Evolutionary conservation across 2,329 filamentous ascomycete genomes (phyloP).

Genomic region (Ophioceras dolichostomum): DNA sequence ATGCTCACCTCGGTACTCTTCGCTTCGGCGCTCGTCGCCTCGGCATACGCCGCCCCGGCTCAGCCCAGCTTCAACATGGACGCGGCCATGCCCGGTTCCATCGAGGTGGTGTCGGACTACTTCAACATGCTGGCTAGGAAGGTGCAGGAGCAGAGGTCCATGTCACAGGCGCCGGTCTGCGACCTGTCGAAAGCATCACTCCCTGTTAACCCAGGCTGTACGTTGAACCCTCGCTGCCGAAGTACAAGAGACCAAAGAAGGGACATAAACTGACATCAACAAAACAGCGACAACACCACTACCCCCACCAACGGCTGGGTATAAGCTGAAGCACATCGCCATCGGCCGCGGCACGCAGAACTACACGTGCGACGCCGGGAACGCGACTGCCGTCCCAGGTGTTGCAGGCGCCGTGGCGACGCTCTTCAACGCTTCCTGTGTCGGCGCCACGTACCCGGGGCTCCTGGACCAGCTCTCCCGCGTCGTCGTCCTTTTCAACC

Average conservation of each 20-base stretch:
- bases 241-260: not conserved
- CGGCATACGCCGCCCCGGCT: constrained; percentile 30
- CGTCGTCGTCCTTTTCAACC: constrained; percentile 56
- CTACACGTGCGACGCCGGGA: constrained; percentile 66
- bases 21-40: constrained; percentile 30
- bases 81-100: constrained; percentile 23
- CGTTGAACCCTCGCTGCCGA: constrained; percentile 7
- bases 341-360: constrained; percentile 86
- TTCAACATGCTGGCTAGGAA: constrained; percentile 48
- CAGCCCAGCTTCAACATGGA: constrained; percentile 31
- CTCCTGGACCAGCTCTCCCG: constrained; percentile 52
- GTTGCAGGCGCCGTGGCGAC: constrained; percentile 65
- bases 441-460: constrained; percentile 57
- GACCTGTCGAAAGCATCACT: constrained; percentile 40
- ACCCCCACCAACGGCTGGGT: constrained; percentile 44
- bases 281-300: constrained; percentile 11
- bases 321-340: constrained; percentile 63
- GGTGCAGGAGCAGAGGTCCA: constrained; percentile 32
- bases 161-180: constrained; percentile 29
- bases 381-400: constrained; percentile 48
- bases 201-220: constrained; percentile 29
- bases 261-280: constrained; percentile 12
- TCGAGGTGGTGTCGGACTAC: constrained; percentile 42
- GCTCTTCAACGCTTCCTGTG: constrained; percentile 80
- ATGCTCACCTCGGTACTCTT: constrained; percentile 39